Evolutionary conservation across 805 yeast species (phyloP), one percentile per base, ranked within the genome.

Genomic region (Metschnikowia kofuensis): DNA sequence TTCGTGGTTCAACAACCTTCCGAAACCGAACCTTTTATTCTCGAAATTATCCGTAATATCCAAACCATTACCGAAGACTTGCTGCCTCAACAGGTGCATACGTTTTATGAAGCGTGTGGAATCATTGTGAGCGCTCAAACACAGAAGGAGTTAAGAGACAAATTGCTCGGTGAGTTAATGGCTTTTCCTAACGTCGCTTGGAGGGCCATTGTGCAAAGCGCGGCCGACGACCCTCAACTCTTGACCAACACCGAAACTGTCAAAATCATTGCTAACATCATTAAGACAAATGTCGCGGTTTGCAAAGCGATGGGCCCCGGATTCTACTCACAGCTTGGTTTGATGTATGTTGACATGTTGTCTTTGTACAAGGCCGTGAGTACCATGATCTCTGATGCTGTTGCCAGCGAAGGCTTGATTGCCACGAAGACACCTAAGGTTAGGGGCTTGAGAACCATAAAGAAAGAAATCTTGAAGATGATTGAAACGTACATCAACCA

Each of bases 101-200:
- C 97, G 1, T 94, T 94, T 65, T 94, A 94, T 67, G 96, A 88
- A 71, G 98, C 99, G 1, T 92, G 98, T 75, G 97, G 97, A 59
- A 83, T 87, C 51, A 92, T 94, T 48, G 81, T 94, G 35, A 82
- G 91, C 45, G 96, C 97, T 11, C 97, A 92, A 67, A 81, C 85
- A 35, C 78, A 84, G 40, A 75, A 77, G 53, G 81, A 79, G 11
- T 77, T 79, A 35, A 84, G 94, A 67, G 89, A 87, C 51, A 79
- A 84, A 51, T 74, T 91, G 47, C 76, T 90, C 46, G 66, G 76
- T 44, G 91, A 89, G 47, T 76, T 94, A 59, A 94, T 94, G 99
- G 78, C 80, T 42, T 71, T 91, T 53, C 99, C 99, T 38, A 94
- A 94, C 68, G 78, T 83, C 70, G 99, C 98, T 1, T 94, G 99